These are phyloP conservation scores for Cladorrhinum sp. DNA, from an alignment of 2,329 filamentous ascomycete genomes.

Conservation along the genomic window DNA sequence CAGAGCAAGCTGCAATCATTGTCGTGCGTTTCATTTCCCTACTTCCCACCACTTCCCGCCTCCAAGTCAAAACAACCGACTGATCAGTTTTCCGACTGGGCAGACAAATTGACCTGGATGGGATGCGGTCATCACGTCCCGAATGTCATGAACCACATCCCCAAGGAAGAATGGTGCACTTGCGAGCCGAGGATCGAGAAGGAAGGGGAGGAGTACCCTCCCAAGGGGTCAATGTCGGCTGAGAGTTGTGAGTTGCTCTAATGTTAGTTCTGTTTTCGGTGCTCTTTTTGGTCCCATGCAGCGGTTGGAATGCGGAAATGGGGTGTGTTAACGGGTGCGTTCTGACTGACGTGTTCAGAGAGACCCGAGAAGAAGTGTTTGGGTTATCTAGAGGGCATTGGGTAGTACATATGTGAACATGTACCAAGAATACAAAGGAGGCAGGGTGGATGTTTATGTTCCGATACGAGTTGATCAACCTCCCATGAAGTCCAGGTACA, in stretches of 20 bases:
- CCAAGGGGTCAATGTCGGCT: constrained; percentile 4
- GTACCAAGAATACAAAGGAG: no score
- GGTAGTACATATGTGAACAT: no score
- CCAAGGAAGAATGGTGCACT: constrained; percentile 22
- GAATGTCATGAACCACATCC: constrained; percentile 21
- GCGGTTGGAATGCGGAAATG: no score
- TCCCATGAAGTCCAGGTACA: no score
- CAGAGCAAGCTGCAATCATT: background rate
- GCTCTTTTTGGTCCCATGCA: no score
- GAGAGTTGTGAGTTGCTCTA: constrained; percentile 6
- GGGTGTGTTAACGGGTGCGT: no score
- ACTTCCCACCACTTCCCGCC: background rate
- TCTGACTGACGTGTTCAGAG: no score
- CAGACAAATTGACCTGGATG: constrained; percentile 21
- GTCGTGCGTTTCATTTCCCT: constrained; percentile 5
- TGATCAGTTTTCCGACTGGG: background rate
- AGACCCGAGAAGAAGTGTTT: no score
- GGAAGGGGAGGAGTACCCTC: constrained; percentile 15
- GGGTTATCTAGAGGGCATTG: no score
- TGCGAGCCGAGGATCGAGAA: constrained; percentile 23
- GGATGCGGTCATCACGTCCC: constrained; percentile 25
- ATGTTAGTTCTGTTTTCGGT: background rate
- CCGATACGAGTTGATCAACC: no score
- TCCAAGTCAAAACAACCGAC: no score
- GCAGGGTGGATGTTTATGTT: no score